A percentile compares a stretch with the other conserved stretches of the same genome.
These are phyloP conservation scores for Aspergillus hiratsukae DNA, from an alignment of 2,329 filamentous ascomycete genomes.

Conservation along the genomic window DNA sequence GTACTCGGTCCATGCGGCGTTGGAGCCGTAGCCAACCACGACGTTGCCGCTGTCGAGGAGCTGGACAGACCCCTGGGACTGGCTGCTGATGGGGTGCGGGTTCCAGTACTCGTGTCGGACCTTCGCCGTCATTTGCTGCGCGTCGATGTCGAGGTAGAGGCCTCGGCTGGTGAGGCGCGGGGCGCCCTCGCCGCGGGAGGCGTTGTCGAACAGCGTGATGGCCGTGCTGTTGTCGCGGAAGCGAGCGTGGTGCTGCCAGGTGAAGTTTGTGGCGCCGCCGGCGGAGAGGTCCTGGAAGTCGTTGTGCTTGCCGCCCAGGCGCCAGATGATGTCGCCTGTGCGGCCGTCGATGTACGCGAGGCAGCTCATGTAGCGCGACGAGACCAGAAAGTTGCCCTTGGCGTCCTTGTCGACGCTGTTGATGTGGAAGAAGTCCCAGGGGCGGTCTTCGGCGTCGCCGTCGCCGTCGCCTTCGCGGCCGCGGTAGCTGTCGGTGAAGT, in stretches of 20 bases:
- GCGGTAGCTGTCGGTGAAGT: slow-evolving; percentile 21
- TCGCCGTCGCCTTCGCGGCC: slow-evolving; percentile 15
- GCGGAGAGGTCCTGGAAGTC: slow-evolving; percentile 40
- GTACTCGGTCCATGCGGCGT: slow-evolving; percentile 50
- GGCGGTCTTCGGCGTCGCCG: slow-evolving; percentile 12
- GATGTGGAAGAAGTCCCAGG: slow-evolving; percentile 55
- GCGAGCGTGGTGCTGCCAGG: slow-evolving; percentile 51
- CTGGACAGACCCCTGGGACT: slow-evolving; percentile 44
- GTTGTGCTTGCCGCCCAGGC: slow-evolving; percentile 46
- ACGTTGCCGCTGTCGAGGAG: slow-evolving; percentile 42
- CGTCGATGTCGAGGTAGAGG: slow-evolving; percentile 41
- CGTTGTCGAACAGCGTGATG: slow-evolving; percentile 43
- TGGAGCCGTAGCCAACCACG: slow-evolving; percentile 48
- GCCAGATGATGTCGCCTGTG: slow-evolving; percentile 48
- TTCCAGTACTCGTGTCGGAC: slow-evolving; percentile 40
- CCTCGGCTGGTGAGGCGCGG: slow-evolving; percentile 37
- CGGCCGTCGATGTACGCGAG: slow-evolving; percentile 42
- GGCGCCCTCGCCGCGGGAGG: slow-evolving; percentile 19
- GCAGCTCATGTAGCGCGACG: slow-evolving; percentile 31
- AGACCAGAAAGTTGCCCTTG: slow-evolving; percentile 43
- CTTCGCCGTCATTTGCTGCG: slow-evolving; percentile 40
- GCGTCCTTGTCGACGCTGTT: slow-evolving; percentile 51
- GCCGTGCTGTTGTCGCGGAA: slow-evolving; percentile 30
- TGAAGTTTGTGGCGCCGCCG: slow-evolving; percentile 45
- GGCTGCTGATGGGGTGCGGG: slow-evolving; percentile 34